phyloP scores from a whole-genome alignment of 345 rosid genomes.

The Boechera stricta region DNA sequence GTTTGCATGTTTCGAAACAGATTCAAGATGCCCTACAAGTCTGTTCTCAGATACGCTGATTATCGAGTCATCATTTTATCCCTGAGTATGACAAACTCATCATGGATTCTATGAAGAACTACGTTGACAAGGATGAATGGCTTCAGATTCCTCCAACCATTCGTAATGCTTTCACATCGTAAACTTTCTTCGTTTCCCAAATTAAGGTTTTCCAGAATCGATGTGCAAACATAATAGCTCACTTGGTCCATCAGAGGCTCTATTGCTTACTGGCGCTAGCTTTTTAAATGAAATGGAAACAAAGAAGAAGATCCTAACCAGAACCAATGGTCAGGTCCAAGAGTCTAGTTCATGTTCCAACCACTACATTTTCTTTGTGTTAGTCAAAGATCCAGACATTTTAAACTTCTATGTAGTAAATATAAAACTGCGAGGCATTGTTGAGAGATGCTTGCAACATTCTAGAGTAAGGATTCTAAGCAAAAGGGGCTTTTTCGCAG shows the following conservation, averaged over 20 bases:
- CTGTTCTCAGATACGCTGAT: not conserved
- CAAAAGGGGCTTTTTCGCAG: not conserved
- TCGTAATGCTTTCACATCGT: not conserved
- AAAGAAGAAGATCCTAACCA: not conserved
- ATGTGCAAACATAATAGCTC: not conserved
- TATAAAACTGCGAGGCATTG: not conserved
- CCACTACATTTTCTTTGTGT: not conserved
- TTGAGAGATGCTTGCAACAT: not conserved
- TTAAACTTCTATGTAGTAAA: not conserved
- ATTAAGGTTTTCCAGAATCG: not conserved
- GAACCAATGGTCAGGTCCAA: not conserved
- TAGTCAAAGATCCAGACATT: not conserved
- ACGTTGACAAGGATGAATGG: not conserved
- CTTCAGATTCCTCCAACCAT: not conserved
- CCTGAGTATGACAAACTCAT: not conserved
- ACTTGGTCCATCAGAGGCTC: not conserved
- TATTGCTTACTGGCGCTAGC: not conserved
- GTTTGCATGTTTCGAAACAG: not conserved
- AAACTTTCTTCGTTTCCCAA: not conserved
- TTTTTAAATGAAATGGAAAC: slow-evolving; percentile 1
- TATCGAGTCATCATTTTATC: not conserved
- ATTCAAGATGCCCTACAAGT: not conserved
- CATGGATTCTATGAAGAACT: too few relatives aligned
- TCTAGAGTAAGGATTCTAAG: not conserved
- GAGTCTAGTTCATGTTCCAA: not conserved